phyloP scores from a whole-genome alignment of 2,329 filamentous ascomycete species.

The Xylaria sp. region DNA sequence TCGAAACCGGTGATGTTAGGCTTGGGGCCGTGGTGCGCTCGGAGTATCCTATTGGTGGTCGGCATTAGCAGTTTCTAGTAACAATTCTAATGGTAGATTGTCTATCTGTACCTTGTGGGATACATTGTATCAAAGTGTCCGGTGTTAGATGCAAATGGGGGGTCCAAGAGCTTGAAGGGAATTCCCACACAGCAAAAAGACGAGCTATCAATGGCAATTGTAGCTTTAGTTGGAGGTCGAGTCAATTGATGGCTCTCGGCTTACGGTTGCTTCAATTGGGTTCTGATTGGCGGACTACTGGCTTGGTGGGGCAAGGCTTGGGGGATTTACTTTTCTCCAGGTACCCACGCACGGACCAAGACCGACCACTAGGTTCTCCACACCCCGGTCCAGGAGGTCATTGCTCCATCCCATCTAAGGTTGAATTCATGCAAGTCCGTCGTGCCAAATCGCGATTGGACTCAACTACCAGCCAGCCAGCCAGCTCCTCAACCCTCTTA shows the following conservation, averaged over 20 bases:
- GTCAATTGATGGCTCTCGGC: conserved; percentile 17
- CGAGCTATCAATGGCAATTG: conserved; percentile 12
- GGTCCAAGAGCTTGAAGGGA: conserved; percentile 17
- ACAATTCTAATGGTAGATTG: background rate
- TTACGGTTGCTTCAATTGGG: conserved; percentile 6
- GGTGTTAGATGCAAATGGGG: conserved; percentile 12
- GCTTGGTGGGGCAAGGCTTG: background rate
- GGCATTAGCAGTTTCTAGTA: conserved; percentile 28
- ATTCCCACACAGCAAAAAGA: conserved; percentile 5
- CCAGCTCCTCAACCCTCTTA: conserved; percentile 27
- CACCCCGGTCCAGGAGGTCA: conserved; percentile 15
- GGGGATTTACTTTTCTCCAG: conserved; percentile 37
- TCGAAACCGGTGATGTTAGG: conserved; percentile 94
- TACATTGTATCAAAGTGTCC: conserved; percentile 48
- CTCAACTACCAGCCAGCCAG: conserved; percentile 10
- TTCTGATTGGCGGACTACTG: conserved; percentile 26
- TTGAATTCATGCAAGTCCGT: conserved; percentile 31
- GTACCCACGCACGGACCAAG: conserved; percentile 24
- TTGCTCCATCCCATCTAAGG: conserved; percentile 10
- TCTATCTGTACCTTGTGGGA: conserved; percentile 50
- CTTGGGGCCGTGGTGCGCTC: conserved; percentile 62
- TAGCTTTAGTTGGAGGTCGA: conserved; percentile 17
- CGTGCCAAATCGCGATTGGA: conserved; percentile 40
- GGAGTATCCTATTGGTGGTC: conserved; percentile 58
- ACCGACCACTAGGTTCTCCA: background rate